Evolutionary conservation across 305 asterid species (phyloP), one percentile per base, ranked within the genome.

Genomic region (Fraxinus latifolia): DNA sequence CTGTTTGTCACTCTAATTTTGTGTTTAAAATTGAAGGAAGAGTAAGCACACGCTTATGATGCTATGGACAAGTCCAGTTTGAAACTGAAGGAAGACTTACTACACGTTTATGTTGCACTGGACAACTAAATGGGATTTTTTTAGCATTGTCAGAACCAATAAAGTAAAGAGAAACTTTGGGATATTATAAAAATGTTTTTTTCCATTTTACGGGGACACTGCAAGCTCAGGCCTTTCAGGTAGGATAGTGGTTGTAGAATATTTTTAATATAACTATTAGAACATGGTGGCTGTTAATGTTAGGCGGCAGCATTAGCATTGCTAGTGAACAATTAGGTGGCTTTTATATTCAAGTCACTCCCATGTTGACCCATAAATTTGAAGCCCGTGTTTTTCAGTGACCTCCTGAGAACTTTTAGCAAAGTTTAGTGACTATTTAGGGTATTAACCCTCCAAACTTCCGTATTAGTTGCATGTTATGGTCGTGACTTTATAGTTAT

Each of bases 261-360:
- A 70, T 14, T n/a, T 3, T 71, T 11, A 15, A 70, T 32, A 71
- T 17, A 31, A 70, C 39, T 19, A 71, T 21, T 14, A 71, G 76
- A 29, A 12, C 33, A 31, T 71, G 76, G 5, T 65, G 65, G 15
- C 15, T 36, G 27, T 14, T 32, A 34, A 42, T 60, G 37, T 42
- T 78, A 58, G 68, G 65, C 74, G 62, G 39, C 77, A 74, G 19
- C 83, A 42, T 4, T 47, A n/a, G 32, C n/a, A 42, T 34, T 15
- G 44, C 44, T 33, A 1, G 21, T 33, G 37, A 15, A 14, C 50
- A 55, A 55, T 55, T 55, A 55, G 55, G 31, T 15, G n/a, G 77
- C 55, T 34, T 73, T 34, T 73, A 33, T 39, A 33, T 36, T 73
- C 5, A 33, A 73, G 19, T 17, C 34, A 7, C 36, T 73, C 29